Evolutionary conservation across 2,329 filamentous ascomycete genomes (phyloP), one percentile per base, ranked within the genome.

Genomic region (Cladosporium sp.): DNA sequence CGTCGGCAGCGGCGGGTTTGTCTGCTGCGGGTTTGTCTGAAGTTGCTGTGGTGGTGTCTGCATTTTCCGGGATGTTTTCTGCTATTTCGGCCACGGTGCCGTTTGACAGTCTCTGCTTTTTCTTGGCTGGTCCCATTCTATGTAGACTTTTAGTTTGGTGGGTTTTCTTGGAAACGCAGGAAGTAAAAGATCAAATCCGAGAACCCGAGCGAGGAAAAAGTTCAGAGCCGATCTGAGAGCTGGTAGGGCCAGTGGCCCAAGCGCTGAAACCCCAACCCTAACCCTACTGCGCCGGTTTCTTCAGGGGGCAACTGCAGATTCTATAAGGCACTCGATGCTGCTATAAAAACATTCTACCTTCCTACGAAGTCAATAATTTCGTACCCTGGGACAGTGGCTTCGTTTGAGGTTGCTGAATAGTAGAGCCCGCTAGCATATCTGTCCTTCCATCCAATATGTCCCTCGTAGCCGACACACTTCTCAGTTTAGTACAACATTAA

Each of bases 81-180:
- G 58, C 58, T 8, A 62, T 51, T 20, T 53, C 53, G 27, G 56
- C 59, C 8, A 55, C 58, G 34, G 36, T 52, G 41, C 61, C 64
- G 43, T 64, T 56, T 4, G 63, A 64, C 7, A 63, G 56, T 40
- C 58, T 58, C 39, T 61, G 62, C 52, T 64, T 64, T 53, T 66
- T 66, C 43, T 53, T 58, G 52, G 61, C 61, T 18, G 60, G 63
- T 36, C 57, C 60, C 64, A 66, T 64, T 32, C 13, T 22, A n/a
- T 42, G 24, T 18, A 9, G 22, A 30, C n/a, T n/a, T n/a, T n/a
- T n/a, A n/a, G 20, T 11, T 30, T 17, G 40, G 3, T 7, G 13
- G 20, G 20, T 15, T 41, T 6, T 15, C 15, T n/a, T n/a, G 32
- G 8, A 17, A 36, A 36, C 4, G 32, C 6, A 7, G 12, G 15